Percentiles rank a stretch among this genome's conserved stretches.
These are phyloP conservation scores for Haplosporangium sp. DNA, from an alignment of 371 early-diverging fungal species.

Conservation along the genomic window DNA sequence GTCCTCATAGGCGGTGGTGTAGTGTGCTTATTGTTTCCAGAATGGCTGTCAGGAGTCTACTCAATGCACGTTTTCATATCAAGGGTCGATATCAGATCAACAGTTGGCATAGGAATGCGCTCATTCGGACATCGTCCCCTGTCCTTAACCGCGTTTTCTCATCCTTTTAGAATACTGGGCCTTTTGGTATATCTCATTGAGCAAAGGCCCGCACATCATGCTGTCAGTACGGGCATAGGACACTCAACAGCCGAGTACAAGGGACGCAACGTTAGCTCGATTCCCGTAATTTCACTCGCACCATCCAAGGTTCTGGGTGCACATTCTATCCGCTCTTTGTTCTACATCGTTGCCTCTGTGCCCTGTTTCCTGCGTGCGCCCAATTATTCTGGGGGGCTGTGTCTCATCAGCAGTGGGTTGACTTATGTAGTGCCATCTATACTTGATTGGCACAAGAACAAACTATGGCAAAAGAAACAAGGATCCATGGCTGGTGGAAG, in stretches of 20 bases:
- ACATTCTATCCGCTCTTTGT: constrained; percentile 14
- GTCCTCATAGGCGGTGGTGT: constrained; percentile 26
- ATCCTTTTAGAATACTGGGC: constrained; percentile 10
- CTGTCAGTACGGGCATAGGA: not conserved
- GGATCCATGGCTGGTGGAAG: too few species aligned
- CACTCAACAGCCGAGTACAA: not conserved
- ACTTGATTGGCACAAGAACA: not conserved
- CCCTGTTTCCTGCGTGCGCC: constrained; percentile 39
- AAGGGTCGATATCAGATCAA: too few species aligned
- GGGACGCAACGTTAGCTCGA: not conserved
- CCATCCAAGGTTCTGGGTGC: constrained; percentile 18
- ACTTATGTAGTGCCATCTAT: constrained; percentile 32
- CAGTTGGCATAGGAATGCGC: too few species aligned
- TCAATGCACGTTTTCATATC: constrained; percentile 17
- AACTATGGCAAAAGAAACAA: not conserved
- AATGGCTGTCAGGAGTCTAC: constrained; percentile 30
- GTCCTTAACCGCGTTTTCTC: not conserved
- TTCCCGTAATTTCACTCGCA: not conserved
- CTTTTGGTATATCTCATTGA: constrained; percentile 20
- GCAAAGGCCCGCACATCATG: constrained; percentile 2
- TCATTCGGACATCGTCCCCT: too few species aligned
- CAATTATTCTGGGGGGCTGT: constrained; percentile 38
- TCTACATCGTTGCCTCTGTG: constrained; percentile 26
- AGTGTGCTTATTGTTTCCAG: constrained; percentile 23
- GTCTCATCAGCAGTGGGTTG: constrained; percentile 25